A percentile compares a stretch with the other conserved stretches of the same genome.
These are phyloP conservation scores for Trametes polyzona DNA, from an alignment of 1,284 basidiomycete species.

Conservation along the genomic window DNA sequence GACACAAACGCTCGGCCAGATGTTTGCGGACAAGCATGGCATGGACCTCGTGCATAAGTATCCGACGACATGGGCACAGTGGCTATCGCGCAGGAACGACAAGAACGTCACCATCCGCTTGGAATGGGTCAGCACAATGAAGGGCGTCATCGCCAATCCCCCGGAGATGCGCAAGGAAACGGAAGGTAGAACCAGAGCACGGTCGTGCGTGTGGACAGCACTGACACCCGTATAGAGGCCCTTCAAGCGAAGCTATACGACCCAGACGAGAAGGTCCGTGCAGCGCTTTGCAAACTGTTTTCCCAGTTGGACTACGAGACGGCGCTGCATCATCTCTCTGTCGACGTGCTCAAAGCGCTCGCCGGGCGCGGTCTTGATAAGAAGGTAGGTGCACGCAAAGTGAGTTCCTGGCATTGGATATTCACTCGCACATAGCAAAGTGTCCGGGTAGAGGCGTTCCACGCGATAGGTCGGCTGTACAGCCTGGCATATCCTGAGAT, in stretches of 20 bases:
- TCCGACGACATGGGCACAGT: conserved; percentile 84
- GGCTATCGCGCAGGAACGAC: conserved; percentile 85
- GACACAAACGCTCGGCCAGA: conserved; percentile 85
- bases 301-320: conserved; percentile 91
- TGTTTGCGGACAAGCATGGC: conserved; percentile 83
- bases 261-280: conserved; percentile 90
- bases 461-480: conserved; percentile 80
- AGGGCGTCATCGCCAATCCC: conserved; percentile 65
- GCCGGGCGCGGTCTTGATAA: conserved; percentile 84
- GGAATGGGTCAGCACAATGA: conserved; percentile 77
- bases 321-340: conserved; percentile 80
- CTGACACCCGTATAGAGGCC: conserved; percentile 47
- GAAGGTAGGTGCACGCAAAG: conserved; percentile 57
- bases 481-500: conserved; percentile 88
- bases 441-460: conserved; percentile 87
- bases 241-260: conserved; percentile 78
- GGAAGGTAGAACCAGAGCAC: conserved; percentile 54
- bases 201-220: too few relatives aligned
- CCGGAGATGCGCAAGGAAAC: conserved; percentile 71
- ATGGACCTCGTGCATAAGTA: conserved; percentile 80
- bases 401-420: not conserved
- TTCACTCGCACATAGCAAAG: conserved; percentile 46
- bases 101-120: conserved; percentile 74
- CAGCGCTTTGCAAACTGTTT: conserved; percentile 83
- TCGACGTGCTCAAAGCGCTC: conserved; percentile 64